Evolutionary conservation across 2,329 filamentous ascomycete species (phyloP), one percentile per base, ranked within the genome.

Genomic region (Trichophyton mentagrophytes): DNA sequence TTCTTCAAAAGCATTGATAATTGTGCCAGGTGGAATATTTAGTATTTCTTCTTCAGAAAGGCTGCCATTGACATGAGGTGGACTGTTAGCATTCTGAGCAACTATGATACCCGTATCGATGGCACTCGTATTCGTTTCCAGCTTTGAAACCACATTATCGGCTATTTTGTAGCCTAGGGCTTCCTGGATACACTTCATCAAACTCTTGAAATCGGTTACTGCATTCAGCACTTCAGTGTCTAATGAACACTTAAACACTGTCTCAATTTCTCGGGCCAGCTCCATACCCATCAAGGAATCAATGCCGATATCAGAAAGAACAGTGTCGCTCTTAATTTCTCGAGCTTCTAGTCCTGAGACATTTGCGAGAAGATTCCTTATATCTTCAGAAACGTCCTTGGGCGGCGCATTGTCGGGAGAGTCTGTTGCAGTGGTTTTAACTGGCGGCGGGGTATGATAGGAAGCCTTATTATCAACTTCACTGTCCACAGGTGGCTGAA

Each of bases 261-360:
- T 33, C 25, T 62, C 55, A 11, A 64, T 49, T 30, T 60, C 61
- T 13, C 61, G 60, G 17, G 61, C 57, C 55, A 64, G 46, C 22
- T 62, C 78, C 74, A 79, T 80, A 0, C 71, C 76, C 72, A 79
- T 76, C 0, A 81, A 69, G 0, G 78, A 81, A 66, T 81, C 78
- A 36, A 80, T 78, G 0, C 78, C 78, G 2, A 79, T 61, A 44
- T 79, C 75, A 5, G 69, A 71, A n/a, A 80, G 69, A 15, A 70
- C 63, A 5, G 66, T 66, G 17, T 74, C 70, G 27, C 66, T 59
- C 33, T 70, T 69, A 15, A 79, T 73, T 30, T 78, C 74, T 3
- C 57, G 46, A 9, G 51, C 2, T n/a, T 60, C 59, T 27, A 60
- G 36, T 7, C 59, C 59, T 9, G 59, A 56, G 38, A 60, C 49